Conservation (phyloP, 768 basidiomycete genomes). For the Hygrophoropsis aurantiaca region DNA sequence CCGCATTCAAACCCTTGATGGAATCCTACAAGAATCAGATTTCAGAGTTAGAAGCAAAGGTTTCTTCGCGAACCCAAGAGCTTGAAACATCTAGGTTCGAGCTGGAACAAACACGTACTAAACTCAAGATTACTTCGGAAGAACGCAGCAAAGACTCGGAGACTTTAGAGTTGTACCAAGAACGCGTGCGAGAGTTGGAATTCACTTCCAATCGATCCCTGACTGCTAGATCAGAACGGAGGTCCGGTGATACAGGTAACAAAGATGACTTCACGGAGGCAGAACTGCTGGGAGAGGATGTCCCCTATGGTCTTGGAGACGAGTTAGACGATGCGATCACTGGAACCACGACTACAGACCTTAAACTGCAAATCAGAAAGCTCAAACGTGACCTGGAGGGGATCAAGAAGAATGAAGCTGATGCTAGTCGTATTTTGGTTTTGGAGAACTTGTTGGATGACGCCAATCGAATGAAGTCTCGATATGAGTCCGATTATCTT, state of each 20-base stretch:
- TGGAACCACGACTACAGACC: constrained; percentile 87
- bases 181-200: constrained; percentile 87
- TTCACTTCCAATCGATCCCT: constrained; percentile 55
- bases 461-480: constrained; percentile 83
- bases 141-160: constrained; percentile 81
- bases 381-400: constrained; percentile 80
- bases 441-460: constrained; percentile 91
- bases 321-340: constrained; percentile 86
- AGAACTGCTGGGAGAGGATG: constrained; percentile 46
- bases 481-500: constrained; percentile 88
- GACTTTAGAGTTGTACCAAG: constrained; percentile 85
- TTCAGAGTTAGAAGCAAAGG: constrained; percentile 73
- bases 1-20: constrained; percentile 84
- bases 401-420: constrained; percentile 70
- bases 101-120: constrained; percentile 71
- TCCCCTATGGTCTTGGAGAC: constrained; percentile 65
- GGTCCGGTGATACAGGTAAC: constrained; percentile 20
- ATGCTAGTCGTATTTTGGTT: constrained; percentile 76
- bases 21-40: constrained; percentile 92
- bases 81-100: constrained; percentile 72
- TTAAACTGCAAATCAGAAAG: constrained; percentile 84
- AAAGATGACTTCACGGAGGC: constrained; percentile 41
- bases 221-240: constrained; percentile 21
- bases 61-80: constrained; percentile 64
- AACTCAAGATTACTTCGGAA: constrained; percentile 63